Evolutionary conservation across 1,284 basidiomycete species (phyloP), one percentile per base, ranked within the genome.

Genomic region (Rhizoctonia solani): DNA sequence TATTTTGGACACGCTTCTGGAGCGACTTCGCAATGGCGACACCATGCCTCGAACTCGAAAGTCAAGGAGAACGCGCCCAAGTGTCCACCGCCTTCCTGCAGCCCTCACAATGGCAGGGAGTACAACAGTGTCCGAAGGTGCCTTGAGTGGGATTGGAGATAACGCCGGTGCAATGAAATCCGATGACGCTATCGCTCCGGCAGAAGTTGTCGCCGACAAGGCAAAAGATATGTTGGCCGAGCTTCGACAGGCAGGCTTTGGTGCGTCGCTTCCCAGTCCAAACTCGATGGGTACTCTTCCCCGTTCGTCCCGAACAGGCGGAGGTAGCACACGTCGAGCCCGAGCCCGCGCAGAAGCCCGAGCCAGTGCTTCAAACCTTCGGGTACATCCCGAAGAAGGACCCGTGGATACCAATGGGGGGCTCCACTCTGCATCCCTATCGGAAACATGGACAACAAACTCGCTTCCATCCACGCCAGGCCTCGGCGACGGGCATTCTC

Each of bases 221-320:
- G 90, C 90, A 6, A 83, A 83, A 55, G 84, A 88, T 71, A 88
- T 92, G 87, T 75, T 92, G 66, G 87, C 87, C 9, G 82, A 82
- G 47, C 80, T 92, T 39, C 82, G 90, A 74, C 84, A 86, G 4
- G 83, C 86, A 71, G 87, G 86, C 0, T 82, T 81, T 69, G 73
- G 69, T 41, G 69, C 73, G 2, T 50, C 59, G 8, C 23, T 41
- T 13, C 30, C 58, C 30, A 65, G 59, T 27, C 59, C 59, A 1
- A 41, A 41, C 1, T 1, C 44, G 2, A 53, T 50, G 25, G 49
- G 47, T 13, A 65, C 59, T 11, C 49, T 65, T 21, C 59, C 59
- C 5, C 59, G 59, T 13, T 19, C 47, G 3, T 25, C 59, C 11
- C 59, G 59, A 16, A 14, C 49, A n/a, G 41, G 21, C 41, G 54